Evolutionary conservation across 2,329 filamentous ascomycete genomes (phyloP), one percentile per base, ranked within the genome.

Genomic region (Trichophyton mentagrophytes): DNA sequence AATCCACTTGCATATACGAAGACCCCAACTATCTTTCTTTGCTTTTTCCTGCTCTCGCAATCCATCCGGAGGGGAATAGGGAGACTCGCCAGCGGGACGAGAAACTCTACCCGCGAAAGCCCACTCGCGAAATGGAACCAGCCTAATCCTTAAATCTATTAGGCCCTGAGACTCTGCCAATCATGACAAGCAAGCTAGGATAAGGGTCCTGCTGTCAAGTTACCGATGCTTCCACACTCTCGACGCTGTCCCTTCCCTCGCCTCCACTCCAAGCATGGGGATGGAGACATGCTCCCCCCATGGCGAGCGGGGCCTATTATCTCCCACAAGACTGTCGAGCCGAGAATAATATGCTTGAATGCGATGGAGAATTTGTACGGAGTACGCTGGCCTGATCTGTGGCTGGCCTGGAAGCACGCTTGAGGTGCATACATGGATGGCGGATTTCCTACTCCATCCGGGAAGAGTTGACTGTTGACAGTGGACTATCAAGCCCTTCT

Each of bases 121-220:
- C 20, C 20, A 51, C 46, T 51, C 46, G 46, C 46, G 46, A 51
- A 51, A 51, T 51, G 46, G 46, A 51, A 51, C 46, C 46, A n/a
- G 20, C 46, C 46, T 51, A 51, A 51, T 51, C 46, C 46, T 51
- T 51, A 51, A 51, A 51, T 51, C 46, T 13, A 51, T 22, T 51
- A 51, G 46, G 20, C 11, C 20, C 7, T 25, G 22, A 4, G 11
- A 27, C 8, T n/a, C 5, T 51, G 46, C 20, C 46, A 51, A 51
- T 51, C 20, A 51, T 27, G 11, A 15, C 11, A 9, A 25, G 9
- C 8, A 3, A 6, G 20, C 5, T 22, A 15, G 25, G 46, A 5
- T 51, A 15, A 27, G 22, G 46, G 46, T 30, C 44, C 11, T 47
- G 2, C 30, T 25, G 1, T 13, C 20, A 20, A 47, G n/a, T 47